phyloP scores from a whole-genome alignment of 2,329 filamentous ascomycete species.

The Cladophialophora bantiana region DNA sequence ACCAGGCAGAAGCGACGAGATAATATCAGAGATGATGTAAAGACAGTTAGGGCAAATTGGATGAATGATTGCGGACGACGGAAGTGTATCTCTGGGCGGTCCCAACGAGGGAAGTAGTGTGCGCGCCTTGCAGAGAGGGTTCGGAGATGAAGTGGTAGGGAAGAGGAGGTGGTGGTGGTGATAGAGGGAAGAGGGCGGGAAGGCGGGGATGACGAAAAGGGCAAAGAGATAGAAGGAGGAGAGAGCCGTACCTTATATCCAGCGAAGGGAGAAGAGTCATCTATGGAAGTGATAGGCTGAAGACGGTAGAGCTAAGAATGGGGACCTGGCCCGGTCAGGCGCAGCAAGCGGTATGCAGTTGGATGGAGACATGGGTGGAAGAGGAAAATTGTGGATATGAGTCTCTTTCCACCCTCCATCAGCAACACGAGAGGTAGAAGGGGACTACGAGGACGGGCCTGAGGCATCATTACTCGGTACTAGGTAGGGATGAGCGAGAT shows the following conservation, averaged over 20 bases:
- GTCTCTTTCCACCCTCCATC: background rate
- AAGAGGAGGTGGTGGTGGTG: slow-evolving; percentile 21
- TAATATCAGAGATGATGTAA: slow-evolving; percentile 47
- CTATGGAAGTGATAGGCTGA: slow-evolving; percentile 37
- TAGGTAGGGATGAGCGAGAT: background rate
- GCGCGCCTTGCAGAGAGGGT: slow-evolving; percentile 67
- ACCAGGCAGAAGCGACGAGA: slow-evolving; percentile 51
- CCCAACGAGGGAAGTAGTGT: slow-evolving; percentile 66
- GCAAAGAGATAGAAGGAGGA: slow-evolving; percentile 62
- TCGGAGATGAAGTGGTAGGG: slow-evolving; percentile 33
- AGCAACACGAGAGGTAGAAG: slow-evolving; percentile 6
- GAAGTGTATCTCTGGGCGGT: slow-evolving; percentile 53
- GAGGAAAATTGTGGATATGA: slow-evolving; percentile 18
- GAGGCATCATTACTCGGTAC: background rate
- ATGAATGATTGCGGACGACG: slow-evolving; percentile 22
- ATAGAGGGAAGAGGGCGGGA: slow-evolving; percentile 25
- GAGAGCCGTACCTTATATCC: slow-evolving; percentile 44
- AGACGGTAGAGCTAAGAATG: slow-evolving; percentile 36
- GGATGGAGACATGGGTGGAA: slow-evolving; percentile 25
- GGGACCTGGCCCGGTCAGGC: slow-evolving; percentile 34
- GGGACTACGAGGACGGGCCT: slow-evolving; percentile 1
- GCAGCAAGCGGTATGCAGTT: slow-evolving; percentile 35
- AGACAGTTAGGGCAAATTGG: slow-evolving; percentile 21
- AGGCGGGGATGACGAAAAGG: slow-evolving; percentile 42
- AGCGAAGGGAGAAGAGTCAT: slow-evolving; percentile 32